A percentile compares a stretch with the other conserved stretches of the same genome.
These are phyloP conservation scores for Lepidopterella palustris DNA, from an alignment of 495 filamentous ascomycete genomes.

Conservation along the genomic window DNA sequence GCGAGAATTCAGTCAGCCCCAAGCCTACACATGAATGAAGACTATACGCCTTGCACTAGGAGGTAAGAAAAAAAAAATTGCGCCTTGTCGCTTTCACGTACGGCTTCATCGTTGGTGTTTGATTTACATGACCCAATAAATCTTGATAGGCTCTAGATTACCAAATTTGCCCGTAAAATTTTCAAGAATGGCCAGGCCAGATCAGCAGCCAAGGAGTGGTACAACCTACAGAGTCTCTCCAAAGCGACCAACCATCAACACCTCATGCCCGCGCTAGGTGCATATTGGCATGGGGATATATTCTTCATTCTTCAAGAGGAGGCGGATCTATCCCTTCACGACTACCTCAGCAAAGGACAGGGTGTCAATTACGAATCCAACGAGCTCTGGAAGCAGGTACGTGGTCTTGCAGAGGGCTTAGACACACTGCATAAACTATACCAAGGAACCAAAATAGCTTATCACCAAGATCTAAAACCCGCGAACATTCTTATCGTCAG, in stretches of 20 bases:
- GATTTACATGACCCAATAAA: background rate
- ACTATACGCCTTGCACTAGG: no score
- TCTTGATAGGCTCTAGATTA: background rate
- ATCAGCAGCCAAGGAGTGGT: background rate
- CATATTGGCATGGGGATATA: background rate
- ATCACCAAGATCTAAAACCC: conserved; percentile 7
- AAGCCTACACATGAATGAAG: no score
- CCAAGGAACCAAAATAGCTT: conserved; percentile 2
- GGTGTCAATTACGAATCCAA: background rate
- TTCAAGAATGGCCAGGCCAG: background rate
- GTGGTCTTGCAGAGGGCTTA: background rate
- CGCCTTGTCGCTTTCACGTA: no score
- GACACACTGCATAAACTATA: background rate
- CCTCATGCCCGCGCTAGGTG: conserved; percentile 3
- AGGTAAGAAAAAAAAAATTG: no score
- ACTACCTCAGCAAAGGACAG: conserved; percentile 2
- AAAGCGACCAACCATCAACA: background rate
- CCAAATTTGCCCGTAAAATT: conserved; percentile 1
- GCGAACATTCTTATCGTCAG: conserved; percentile 6
- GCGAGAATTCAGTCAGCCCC: no score
- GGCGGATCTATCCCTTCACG: conserved; percentile 3
- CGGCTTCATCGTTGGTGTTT: background rate
- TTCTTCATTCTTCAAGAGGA: conserved; percentile 6
- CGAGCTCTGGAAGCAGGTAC: conserved; percentile 1
- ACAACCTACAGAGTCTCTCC: conserved; percentile 1